phyloP scores from a whole-genome alignment of 805 yeast species.

The Saturnispora sekii region DNA sequence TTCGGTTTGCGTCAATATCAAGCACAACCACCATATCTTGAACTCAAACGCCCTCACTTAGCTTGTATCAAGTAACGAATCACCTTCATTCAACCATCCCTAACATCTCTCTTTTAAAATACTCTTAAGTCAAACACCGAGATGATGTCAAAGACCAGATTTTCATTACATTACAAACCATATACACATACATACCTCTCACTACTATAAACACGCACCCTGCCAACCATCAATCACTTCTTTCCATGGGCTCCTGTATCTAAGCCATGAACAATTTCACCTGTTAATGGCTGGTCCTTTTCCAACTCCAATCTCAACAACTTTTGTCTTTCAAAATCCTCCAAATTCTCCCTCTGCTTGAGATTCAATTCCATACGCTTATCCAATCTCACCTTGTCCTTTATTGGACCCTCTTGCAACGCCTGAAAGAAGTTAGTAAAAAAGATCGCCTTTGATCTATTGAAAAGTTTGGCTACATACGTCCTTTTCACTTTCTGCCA shows the following conservation, averaged over 20 bases:
- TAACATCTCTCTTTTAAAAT: too few species aligned
- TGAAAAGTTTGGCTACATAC: conserved; percentile 26
- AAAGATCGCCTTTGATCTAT: not conserved
- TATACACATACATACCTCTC: too few species aligned
- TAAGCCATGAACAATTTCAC: conserved; percentile 36
- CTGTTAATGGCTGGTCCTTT: conserved; percentile 53
- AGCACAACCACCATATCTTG: too few species aligned
- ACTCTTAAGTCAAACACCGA: too few species aligned
- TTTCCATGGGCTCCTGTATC: conserved; percentile 15
- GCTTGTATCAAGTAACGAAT: too few species aligned
- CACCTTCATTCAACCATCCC: too few species aligned
- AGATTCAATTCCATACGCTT: conserved; percentile 26
- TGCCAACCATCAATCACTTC: not conserved
- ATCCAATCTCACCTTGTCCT: conserved; percentile 61
- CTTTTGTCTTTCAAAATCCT: conserved; percentile 59
- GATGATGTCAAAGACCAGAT: too few species aligned
- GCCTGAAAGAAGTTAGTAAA: conserved; percentile 31
- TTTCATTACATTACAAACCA: too few species aligned
- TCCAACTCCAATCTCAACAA: conserved; percentile 49
- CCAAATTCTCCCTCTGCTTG: conserved; percentile 44
- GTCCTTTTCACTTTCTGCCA: conserved; percentile 61
- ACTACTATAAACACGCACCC: too few species aligned
- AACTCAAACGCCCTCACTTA: too few species aligned
- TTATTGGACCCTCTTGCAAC: conserved; percentile 73
- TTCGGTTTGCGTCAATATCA: too few species aligned